phyloP scores from a whole-genome alignment of 352 stramenopile species.

The Globisporangium uncinulatum region DNA sequence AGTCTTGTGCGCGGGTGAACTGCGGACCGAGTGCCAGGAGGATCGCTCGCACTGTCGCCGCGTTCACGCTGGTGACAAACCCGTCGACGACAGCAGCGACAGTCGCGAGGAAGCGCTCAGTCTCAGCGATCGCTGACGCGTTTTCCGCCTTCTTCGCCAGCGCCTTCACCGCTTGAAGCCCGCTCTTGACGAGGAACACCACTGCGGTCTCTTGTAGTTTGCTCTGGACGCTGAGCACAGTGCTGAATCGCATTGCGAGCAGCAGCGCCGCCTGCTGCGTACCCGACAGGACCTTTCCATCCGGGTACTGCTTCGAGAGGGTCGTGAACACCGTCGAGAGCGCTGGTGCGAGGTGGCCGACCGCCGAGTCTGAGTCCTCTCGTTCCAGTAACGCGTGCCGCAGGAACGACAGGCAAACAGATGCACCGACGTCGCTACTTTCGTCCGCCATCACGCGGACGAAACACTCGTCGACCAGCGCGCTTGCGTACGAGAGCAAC shows the following conservation, averaged over 20 bases:
- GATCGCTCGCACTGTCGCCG: constrained; percentile 1
- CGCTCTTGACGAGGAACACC: constrained; percentile 15
- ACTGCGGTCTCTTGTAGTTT: constrained; percentile 5
- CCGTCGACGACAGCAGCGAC: constrained; percentile 6
- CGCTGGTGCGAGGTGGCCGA: not conserved
- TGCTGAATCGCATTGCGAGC: constrained; percentile 24
- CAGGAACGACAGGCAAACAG: constrained; percentile 11
- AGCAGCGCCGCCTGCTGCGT: constrained; percentile 30
- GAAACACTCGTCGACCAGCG: constrained; percentile 9
- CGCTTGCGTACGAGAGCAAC: constrained; percentile 4
- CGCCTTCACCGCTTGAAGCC: constrained; percentile 7
- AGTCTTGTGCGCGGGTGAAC: constrained; percentile 18
- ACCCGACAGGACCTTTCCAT: constrained; percentile 21
- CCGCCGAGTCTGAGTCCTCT: constrained; percentile 1
- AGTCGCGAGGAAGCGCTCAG: constrained; percentile 2
- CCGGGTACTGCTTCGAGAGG: constrained; percentile 14
- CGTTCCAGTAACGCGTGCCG: constrained; percentile 13
- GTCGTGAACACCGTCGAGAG: constrained; percentile 19
- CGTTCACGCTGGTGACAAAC: not conserved
- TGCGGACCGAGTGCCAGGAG: constrained; percentile 18
- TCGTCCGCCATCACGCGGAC: constrained; percentile 4
- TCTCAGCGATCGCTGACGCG: not conserved
- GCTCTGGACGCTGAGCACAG: not conserved
- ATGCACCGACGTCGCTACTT: not conserved
- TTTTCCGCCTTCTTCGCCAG: constrained; percentile 1